Conservation (phyloP, 371 early-diverging fungal genomes). For the Rhizomucor pusillus region DNA sequence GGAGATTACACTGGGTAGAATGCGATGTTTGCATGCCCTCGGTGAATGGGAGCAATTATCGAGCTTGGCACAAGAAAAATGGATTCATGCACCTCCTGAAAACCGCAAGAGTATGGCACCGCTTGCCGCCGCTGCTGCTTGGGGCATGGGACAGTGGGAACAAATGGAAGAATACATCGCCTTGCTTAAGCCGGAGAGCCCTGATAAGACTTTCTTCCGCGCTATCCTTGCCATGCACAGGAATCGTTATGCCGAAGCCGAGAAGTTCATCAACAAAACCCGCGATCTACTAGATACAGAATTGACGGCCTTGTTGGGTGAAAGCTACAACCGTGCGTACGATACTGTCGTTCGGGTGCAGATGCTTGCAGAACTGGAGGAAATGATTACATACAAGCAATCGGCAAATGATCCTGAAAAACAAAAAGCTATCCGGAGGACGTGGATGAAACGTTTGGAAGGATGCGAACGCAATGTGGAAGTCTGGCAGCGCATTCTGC, state of each 20-base stretch:
- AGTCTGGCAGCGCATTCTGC: slow-evolving; percentile 93
- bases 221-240: slow-evolving; percentile 88
- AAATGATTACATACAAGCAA: slow-evolving; percentile 90
- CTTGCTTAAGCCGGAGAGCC: slow-evolving; percentile 74
- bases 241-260: slow-evolving; percentile 77
- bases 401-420: slow-evolving; percentile 78
- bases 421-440: slow-evolving; percentile 75
- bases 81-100: slow-evolving; percentile 60
- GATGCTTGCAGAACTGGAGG: slow-evolving; percentile 97
- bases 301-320: slow-evolving; percentile 86
- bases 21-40: slow-evolving; percentile 90
- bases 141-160: slow-evolving; percentile 93
- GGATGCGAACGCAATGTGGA: slow-evolving; percentile 95
- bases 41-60: slow-evolving; percentile 95
- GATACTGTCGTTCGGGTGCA: slow-evolving; percentile 87
- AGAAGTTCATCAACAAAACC: slow-evolving; percentile 75
- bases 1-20: slow-evolving; percentile 80
- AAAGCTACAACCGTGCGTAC: slow-evolving; percentile 95
- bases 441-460: slow-evolving; percentile 85
- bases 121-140: slow-evolving; percentile 92
- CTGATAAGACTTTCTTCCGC: slow-evolving; percentile 74
- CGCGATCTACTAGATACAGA: slow-evolving; percentile 89
- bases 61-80: slow-evolving; percentile 79
- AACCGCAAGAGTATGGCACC: slow-evolving; percentile 75
- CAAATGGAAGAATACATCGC: slow-evolving; percentile 89